Conservation (phyloP, 345 rosid species). For the Linum lewisii region DNA sequence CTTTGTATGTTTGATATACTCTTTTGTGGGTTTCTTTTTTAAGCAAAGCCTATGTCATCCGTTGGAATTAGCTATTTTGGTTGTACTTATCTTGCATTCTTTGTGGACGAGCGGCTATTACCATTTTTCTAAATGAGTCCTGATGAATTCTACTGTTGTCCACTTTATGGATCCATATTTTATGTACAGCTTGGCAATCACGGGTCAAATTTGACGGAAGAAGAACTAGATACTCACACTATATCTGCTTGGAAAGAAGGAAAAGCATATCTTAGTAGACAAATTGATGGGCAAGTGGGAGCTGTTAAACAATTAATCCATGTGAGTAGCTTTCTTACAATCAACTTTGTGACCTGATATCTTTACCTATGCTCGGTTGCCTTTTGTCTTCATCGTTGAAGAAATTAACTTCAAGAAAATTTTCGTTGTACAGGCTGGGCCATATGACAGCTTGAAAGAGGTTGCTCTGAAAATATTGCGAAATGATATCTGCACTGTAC, state of each 20-base stretch:
- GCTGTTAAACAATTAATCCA: conserved; percentile 16
- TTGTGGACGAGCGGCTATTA: background rate
- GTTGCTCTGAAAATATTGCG: conserved; percentile 26
- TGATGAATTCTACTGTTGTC: background rate
- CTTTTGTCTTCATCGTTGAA: background rate
- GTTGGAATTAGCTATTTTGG: background rate
- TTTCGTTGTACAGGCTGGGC: conserved; percentile 20
- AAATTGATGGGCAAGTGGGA: conserved; percentile 18
- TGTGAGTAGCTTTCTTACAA: conserved; percentile 13
- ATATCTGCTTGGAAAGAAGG: conserved; percentile 31
- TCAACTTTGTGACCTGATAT: background rate
- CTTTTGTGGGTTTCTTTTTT: background rate
- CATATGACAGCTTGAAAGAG: conserved; percentile 24
- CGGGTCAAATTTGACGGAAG: conserved; percentile 27
- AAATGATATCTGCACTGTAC: conserved; percentile 20
- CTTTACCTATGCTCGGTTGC: no score
- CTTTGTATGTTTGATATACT: background rate
- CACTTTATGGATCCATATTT: background rate
- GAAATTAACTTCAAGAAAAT: background rate
- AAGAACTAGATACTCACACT: conserved; percentile 27
- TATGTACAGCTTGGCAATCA: conserved; percentile 23
- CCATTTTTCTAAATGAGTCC: background rate
- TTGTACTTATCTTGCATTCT: background rate
- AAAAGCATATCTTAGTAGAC: conserved; percentile 21
- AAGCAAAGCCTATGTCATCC: background rate